A percentile compares a stretch with the other conserved stretches of the same genome.
These are phyloP conservation scores for Cyamopsis tetragonoloba DNA, from an alignment of 306 rosid genomes.

Conservation along the genomic window DNA sequence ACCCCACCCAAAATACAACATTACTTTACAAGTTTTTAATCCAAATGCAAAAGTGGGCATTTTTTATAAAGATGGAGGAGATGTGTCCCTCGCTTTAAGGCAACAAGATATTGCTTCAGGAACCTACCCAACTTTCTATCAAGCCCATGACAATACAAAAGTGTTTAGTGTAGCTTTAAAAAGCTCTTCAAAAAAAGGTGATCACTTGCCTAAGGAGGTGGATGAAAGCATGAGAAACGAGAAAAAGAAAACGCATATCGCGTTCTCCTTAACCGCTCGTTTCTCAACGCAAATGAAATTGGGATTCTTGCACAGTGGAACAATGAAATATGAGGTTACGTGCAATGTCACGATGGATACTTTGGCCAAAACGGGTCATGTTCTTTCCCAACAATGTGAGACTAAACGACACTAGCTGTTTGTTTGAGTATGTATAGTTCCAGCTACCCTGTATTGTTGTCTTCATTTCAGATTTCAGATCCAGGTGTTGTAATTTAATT, in stretches of 20 bases:
- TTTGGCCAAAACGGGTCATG: conserved; percentile 33
- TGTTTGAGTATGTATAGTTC: background rate
- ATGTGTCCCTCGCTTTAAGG: conserved; percentile 30
- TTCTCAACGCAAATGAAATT: conserved; percentile 19
- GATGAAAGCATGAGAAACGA: conserved; percentile 24
- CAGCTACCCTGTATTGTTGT: background rate
- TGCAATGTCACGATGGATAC: conserved; percentile 42
- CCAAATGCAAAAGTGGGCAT: conserved; percentile 28
- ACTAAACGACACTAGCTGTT: conserved; percentile 15
- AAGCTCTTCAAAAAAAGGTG: background rate
- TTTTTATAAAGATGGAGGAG: conserved; percentile 38
- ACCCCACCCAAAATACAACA: background rate
- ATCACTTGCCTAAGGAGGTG: conserved; percentile 35
- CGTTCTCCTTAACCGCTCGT: conserved; percentile 31
- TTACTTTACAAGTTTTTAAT: conserved; percentile 32
- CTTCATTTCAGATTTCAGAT: background rate
- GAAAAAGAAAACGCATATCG: background rate
- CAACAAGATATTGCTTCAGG: conserved; percentile 30
- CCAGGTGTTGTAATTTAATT: background rate
- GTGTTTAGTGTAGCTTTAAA: conserved; percentile 8
- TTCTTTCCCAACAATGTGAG: conserved; percentile 46
- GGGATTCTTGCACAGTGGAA: conserved; percentile 27
- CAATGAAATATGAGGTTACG: conserved; percentile 10
- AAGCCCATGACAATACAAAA: background rate
- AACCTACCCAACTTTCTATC: conserved; percentile 33